Percentiles rank a stretch among this genome's conserved stretches.
These are phyloP conservation scores for Trichoderma lentiforme DNA, from an alignment of 2,329 filamentous ascomycete genomes.

Conservation along the genomic window DNA sequence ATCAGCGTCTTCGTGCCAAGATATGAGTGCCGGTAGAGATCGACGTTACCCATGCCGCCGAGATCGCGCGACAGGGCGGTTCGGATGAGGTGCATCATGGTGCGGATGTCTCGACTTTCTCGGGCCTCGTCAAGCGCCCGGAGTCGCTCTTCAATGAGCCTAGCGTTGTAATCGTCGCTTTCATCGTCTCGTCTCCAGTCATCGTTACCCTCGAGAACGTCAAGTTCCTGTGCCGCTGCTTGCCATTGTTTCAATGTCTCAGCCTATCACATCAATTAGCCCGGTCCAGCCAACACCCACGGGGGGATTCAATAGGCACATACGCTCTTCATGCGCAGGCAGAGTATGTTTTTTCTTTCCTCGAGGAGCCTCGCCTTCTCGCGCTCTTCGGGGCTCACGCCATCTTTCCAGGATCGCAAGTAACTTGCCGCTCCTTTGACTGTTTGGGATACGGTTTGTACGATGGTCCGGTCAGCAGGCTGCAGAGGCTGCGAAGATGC, in stretches of 20 bases:
- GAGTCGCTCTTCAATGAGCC: constrained; percentile 66
- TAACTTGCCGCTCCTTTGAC: constrained; percentile 40
- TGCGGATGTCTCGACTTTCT: constrained; percentile 64
- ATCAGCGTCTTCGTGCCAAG: constrained; percentile 84
- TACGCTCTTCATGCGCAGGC: constrained; percentile 63
- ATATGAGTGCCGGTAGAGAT: constrained; percentile 79
- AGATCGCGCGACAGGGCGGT: constrained; percentile 77
- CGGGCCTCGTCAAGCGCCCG: constrained; percentile 72
- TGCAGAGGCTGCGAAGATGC: background rate
- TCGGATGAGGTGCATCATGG: constrained; percentile 77
- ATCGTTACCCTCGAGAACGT: constrained; percentile 75
- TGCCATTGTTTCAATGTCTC: constrained; percentile 70
- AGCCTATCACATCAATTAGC: constrained; percentile 47
- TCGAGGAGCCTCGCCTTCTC: constrained; percentile 46
- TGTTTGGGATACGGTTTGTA: constrained; percentile 30
- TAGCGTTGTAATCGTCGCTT: constrained; percentile 66
- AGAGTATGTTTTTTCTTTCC: constrained; percentile 60
- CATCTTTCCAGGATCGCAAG: constrained; percentile 50
- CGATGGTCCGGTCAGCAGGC: constrained; percentile 18
- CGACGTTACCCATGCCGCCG: constrained; percentile 79
- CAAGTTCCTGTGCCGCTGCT: constrained; percentile 70
- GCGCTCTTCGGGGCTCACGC: constrained; percentile 49
- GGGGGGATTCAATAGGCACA: constrained; percentile 24
- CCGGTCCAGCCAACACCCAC: background rate
- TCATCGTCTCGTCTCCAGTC: constrained; percentile 69